Evolutionary conservation across 805 yeast genomes (phyloP).

Genomic region (Torulaspora indica): DNA sequence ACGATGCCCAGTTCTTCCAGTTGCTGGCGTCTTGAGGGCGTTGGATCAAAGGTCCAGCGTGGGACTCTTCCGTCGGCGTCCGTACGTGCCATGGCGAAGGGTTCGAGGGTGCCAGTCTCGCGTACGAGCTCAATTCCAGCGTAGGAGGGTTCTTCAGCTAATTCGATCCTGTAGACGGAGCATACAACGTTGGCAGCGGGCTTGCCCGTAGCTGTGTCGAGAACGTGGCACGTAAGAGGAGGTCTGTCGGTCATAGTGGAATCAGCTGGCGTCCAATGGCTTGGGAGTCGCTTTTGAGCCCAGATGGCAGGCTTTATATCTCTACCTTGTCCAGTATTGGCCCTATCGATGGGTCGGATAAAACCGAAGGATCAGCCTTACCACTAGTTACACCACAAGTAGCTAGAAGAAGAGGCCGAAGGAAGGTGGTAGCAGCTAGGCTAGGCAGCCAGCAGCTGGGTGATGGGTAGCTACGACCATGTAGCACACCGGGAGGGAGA

Average conservation of each 20-base stretch:
- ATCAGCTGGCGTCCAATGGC: neutral
- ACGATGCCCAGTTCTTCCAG: conserved; percentile 35
- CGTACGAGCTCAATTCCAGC: conserved; percentile 24
- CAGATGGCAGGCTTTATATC: neutral
- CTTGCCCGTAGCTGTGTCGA: conserved; percentile 76
- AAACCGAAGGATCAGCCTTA: conserved; percentile 1
- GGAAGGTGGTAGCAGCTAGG: neutral
- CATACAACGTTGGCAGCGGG: conserved; percentile 81
- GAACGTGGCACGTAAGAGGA: conserved; percentile 84
- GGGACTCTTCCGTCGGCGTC: conserved; percentile 77
- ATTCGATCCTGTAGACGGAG: conserved; percentile 43
- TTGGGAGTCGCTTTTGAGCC: neutral
- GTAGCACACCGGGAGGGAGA: conserved; percentile 23
- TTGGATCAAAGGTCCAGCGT: conserved; percentile 54
- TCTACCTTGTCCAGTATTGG: neutral
- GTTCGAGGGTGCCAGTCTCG: conserved; percentile 33
- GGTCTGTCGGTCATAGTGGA: conserved; percentile 15
- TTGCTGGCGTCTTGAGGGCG: conserved; percentile 11
- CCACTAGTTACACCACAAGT: neutral
- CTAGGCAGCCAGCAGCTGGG: neutral
- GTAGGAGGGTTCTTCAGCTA: conserved; percentile 14
- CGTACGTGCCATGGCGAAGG: conserved; percentile 67
- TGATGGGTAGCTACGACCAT: conserved; percentile 19
- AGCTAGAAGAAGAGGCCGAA: neutral
- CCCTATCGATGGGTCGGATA: conserved; percentile 4